Evolutionary conservation across 2,329 filamentous ascomycete species (phyloP), one percentile per base, ranked within the genome.

Genomic region (Beauveria varroae): DNA sequence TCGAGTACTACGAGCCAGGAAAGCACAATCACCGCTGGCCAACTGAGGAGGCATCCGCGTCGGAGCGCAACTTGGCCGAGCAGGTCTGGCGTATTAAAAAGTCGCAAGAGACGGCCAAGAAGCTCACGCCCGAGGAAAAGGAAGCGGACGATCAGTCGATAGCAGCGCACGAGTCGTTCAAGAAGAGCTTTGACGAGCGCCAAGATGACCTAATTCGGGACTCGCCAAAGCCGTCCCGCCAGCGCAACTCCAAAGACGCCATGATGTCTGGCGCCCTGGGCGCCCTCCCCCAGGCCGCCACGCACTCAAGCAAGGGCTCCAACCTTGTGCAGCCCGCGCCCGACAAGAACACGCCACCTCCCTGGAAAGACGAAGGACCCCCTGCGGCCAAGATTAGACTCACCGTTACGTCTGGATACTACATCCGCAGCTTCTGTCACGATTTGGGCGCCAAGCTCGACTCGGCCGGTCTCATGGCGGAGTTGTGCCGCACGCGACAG

Each of bases 371-470:
- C 71, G 77, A 86, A 69, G 85, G 82, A 0, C 86, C 91, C 1
- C 86, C 93, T 1, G 95, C 93, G 1, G 90, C 85, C 54, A 88
- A 85, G 70, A 85, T 99, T 63, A 87, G 89, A 62, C 91, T 99
- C 85, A 96, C 90, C 0, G 93, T 97, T 57, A 92, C 92, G 2
- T 96, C 92, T 0, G 95, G 95, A 44, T 99, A 97, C 79, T 99
- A 99, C 73, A 93, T 99, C 16, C 89, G 95, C 64, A 96, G 90
- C 62, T 86, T 99, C 67, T 93, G 91, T 68, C 92, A 98, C 71
- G 95, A 99, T 69, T 81, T 99, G 3, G 95, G 93, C 24, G 80
- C 86, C 66, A 91, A 91, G 67, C 81, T 97, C 16, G 86, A 84
- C 57, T 96, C 91, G 14, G 86, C 90, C 26, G 95, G 84, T 40